Evolutionary conservation across 768 basidiomycete species (phyloP).

Genomic region (Agaricus sinodeliciosus): DNA sequence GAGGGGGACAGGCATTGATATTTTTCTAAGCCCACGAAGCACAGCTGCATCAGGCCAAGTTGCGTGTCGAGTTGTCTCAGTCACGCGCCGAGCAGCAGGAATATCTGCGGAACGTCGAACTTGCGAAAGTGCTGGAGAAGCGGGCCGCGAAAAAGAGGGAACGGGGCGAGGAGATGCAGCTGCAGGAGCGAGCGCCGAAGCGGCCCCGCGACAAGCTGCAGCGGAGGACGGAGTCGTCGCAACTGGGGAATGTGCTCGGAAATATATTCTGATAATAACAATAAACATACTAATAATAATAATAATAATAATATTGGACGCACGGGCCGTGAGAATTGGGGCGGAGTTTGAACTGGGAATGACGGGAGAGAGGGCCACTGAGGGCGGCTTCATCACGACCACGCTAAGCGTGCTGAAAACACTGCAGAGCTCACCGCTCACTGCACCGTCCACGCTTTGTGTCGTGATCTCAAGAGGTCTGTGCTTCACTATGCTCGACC

Average conservation of each 20-base stretch:
- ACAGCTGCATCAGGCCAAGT: constrained; percentile 76
- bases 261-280: constrained; percentile 39
- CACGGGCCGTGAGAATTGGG: constrained; percentile 29
- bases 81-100: constrained; percentile 86
- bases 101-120: constrained; percentile 91
- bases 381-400: constrained; percentile 52
- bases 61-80: constrained; percentile 89
- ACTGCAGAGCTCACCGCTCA: constrained; percentile 7
- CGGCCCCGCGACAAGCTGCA: constrained; percentile 17
- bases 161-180: constrained; percentile 45
- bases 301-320: constrained; percentile 10
- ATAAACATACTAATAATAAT: not conserved
- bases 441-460: constrained; percentile 38
- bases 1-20: not conserved
- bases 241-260: constrained; percentile 38
- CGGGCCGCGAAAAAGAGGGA: constrained; percentile 62
- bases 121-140: constrained; percentile 80
- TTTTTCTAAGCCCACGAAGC: constrained; percentile 75
- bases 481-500: constrained; percentile 89
- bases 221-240: constrained; percentile 15
- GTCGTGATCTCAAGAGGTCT: constrained; percentile 81
- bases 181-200: constrained; percentile 25
- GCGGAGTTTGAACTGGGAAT: constrained; percentile 36
- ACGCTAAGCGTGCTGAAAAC: constrained; percentile 35
- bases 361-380: constrained; percentile 14